These are phyloP conservation scores for Leccinum disarticulatum DNA, from an alignment of 768 basidiomycete species.

Conservation along the genomic window DNA sequence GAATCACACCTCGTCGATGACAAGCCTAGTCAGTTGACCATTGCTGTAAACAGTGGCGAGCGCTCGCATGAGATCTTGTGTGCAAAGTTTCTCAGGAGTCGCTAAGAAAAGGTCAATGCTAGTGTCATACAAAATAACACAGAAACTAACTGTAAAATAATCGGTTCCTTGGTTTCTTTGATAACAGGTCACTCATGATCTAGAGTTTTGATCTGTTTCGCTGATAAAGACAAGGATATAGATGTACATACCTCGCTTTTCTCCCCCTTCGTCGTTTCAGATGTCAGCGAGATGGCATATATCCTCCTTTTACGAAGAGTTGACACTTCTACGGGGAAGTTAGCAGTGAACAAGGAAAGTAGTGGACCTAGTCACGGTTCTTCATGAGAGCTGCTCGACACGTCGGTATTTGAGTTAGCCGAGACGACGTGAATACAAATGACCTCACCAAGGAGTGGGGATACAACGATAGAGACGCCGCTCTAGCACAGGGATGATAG, in stretches of 20 bases:
- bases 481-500: slow-evolving; percentile 36
- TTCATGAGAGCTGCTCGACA: slow-evolving; percentile 67
- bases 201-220: slow-evolving; percentile 26
- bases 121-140: neutral
- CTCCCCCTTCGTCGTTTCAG: slow-evolving; percentile 58
- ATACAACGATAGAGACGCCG: slow-evolving; percentile 74
- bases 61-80: slow-evolving; percentile 49
- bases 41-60: slow-evolving; percentile 53
- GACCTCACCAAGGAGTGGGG: slow-evolving; percentile 67
- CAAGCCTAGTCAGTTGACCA: slow-evolving; percentile 64
- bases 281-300: slow-evolving; percentile 60
- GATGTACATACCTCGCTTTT: slow-evolving; percentile 50
- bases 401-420: neutral
- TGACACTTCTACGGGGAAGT: slow-evolving; percentile 54
- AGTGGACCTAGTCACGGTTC: slow-evolving; percentile 53
- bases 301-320: slow-evolving; percentile 55
- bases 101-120: slow-evolving; percentile 39
- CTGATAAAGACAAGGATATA: neutral
- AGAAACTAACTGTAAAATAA: slow-evolving; percentile 68
- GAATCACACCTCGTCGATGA: slow-evolving; percentile 71
- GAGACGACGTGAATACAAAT: neutral
- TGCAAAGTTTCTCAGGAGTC: slow-evolving; percentile 74
- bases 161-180: slow-evolving; percentile 55
- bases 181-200: slow-evolving; percentile 62
- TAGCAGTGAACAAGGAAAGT: neutral